These are phyloP conservation scores for Lathyrus sativus DNA, from an alignment of 306 rosid species.

Conservation along the genomic window DNA sequence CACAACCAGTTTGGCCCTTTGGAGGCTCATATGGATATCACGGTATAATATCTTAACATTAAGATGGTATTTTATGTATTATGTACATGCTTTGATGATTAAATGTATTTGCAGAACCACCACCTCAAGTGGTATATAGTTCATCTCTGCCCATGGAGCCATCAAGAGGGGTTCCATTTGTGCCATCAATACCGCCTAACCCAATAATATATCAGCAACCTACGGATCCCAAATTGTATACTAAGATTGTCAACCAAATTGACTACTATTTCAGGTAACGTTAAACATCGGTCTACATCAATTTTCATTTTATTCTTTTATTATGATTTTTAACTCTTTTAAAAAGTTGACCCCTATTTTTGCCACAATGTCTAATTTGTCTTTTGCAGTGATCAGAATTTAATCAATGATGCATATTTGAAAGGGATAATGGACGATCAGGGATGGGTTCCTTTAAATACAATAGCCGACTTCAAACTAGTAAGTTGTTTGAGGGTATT, in stretches of 20 bases:
- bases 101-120: conserved; percentile 53
- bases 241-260: conserved; percentile 75
- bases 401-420: conserved; percentile 72
- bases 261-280: conserved; percentile 88
- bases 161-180: conserved; percentile 53
- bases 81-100: conserved; percentile 34
- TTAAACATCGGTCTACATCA: conserved; percentile 8
- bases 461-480: conserved; percentile 77
- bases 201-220: conserved; percentile 46
- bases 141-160: conserved; percentile 54
- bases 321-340: conserved; percentile 16
- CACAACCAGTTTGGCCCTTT: conserved; percentile 48
- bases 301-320: conserved; percentile 19
- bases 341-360: conserved; percentile 20
- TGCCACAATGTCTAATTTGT: conserved; percentile 37
- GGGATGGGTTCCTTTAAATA: conserved; percentile 82
- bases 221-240: conserved; percentile 56
- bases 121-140: conserved; percentile 56
- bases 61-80: conserved; percentile 11
- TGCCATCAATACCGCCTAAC: conserved; percentile 52
- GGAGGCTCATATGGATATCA: conserved; percentile 53
- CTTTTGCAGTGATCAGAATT: conserved; percentile 72
- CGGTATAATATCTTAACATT: conserved; percentile 49
- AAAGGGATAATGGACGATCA: conserved; percentile 82
- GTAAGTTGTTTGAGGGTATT: conserved; percentile 59